Conservation (phyloP, 305 asterid genomes). For the Plantago coronopus region DNA sequence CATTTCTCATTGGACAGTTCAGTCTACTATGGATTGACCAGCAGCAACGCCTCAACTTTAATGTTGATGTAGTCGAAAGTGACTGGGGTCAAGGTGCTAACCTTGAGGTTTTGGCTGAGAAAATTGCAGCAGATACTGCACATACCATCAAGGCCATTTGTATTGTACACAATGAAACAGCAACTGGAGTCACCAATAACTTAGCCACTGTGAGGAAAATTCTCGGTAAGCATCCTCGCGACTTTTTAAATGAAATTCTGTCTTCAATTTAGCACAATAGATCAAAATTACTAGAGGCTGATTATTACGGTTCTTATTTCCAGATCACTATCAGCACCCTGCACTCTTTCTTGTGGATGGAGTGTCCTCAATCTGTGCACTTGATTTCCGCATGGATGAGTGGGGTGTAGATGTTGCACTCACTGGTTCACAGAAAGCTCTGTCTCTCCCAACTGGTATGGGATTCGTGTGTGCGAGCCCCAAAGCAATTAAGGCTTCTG, state of each 20-base stretch:
- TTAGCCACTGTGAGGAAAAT: conserved; percentile 81
- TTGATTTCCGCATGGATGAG: conserved; percentile 97
- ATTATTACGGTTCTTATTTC: conserved; percentile 9
- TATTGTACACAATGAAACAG: conserved; percentile 97
- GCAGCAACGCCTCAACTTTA: conserved; percentile 84
- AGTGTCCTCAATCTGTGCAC: conserved; percentile 94
- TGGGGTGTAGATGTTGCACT: conserved; percentile 98
- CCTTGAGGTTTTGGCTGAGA: conserved; percentile 72
- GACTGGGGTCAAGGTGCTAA: conserved; percentile 96
- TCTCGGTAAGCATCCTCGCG: conserved; percentile 50
- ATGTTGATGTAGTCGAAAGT: conserved; percentile 91
- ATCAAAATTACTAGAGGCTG: not conserved
- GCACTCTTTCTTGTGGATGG: conserved; percentile 92
- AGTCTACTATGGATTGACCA: conserved; percentile 99
- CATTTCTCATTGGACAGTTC: conserved; percentile 93
- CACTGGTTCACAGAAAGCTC: conserved; percentile 95
- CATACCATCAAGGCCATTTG: conserved; percentile 94
- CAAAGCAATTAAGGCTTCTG: conserved; percentile 82
- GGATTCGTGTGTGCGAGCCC: conserved; percentile 95
- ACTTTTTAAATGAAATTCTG: not conserved
- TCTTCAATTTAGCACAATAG: not conserved
- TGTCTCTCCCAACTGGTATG: conserved; percentile 89
- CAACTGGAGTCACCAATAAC: conserved; percentile 97
- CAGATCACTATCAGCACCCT: conserved; percentile 93
- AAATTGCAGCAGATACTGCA: conserved; percentile 62